phyloP scores from a whole-genome alignment of 2,329 filamentous ascomycete genomes.

The Aureobasidium sp. region DNA sequence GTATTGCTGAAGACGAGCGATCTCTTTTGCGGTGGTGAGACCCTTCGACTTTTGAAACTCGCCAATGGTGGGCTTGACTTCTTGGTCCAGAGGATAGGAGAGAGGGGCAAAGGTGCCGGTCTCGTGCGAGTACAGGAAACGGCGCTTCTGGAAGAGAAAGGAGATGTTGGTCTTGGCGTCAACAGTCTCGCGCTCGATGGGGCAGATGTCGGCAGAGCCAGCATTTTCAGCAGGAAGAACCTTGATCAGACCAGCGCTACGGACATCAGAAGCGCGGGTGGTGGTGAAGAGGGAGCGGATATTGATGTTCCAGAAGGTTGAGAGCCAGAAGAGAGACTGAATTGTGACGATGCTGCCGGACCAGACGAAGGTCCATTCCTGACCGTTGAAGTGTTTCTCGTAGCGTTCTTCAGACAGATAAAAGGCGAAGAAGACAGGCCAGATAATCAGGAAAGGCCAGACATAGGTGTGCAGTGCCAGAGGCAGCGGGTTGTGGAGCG shows the following conservation, averaged over 20 bases:
- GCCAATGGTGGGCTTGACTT: conserved; percentile 72
- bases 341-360: conserved; percentile 77
- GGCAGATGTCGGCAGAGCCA: conserved; percentile 80
- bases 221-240: conserved; percentile 86
- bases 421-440: conserved; percentile 84
- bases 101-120: conserved; percentile 73
- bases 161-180: conserved; percentile 71
- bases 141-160: conserved; percentile 96
- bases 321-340: conserved; percentile 87
- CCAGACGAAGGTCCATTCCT: conserved; percentile 98
- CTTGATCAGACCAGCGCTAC: conserved; percentile 80
- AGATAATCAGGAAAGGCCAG: conserved; percentile 86
- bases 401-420: conserved; percentile 81
- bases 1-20: conserved; percentile 76
- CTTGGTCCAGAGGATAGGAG: conserved; percentile 72
- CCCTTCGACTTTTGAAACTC: conserved; percentile 76
- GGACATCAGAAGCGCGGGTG: conserved; percentile 59
- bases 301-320: conserved; percentile 95
- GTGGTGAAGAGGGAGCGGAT: conserved; percentile 77
- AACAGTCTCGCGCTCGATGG: conserved; percentile 67
- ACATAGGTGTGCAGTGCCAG: conserved; percentile 78
- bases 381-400: conserved; percentile 82
- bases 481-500: conserved; percentile 80
- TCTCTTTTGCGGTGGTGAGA: conserved; percentile 64
- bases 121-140: conserved; percentile 75